Evolutionary conservation across 306 rosid species (phyloP).

Genomic region (Senna siamea): DNA sequence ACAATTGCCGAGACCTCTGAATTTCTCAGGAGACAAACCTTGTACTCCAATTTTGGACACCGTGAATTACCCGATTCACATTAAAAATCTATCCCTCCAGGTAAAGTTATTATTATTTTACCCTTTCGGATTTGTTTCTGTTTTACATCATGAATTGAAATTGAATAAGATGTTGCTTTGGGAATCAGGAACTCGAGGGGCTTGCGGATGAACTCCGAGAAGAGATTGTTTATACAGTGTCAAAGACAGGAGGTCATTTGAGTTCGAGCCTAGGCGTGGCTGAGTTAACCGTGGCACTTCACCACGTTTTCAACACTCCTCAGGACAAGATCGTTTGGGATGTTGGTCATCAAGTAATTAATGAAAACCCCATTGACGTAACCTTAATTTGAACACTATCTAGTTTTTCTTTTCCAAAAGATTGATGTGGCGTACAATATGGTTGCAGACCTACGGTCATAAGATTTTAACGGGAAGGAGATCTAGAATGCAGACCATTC

Average conservation of each 20-base stretch:
- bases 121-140: no score
- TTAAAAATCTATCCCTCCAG: slow-evolving; percentile 60
- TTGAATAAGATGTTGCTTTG: not conserved
- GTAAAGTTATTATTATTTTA: no score
- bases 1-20: slow-evolving; percentile 22
- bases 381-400: no score
- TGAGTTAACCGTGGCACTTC: slow-evolving; percentile 72
- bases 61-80: slow-evolving; percentile 58
- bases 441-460: slow-evolving; percentile 67
- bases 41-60: slow-evolving; percentile 64
- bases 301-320: slow-evolving; percentile 66
- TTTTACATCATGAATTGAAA: no score
- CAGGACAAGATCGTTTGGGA: slow-evolving; percentile 77
- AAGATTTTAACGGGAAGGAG: slow-evolving; percentile 78
- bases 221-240: slow-evolving; percentile 63
- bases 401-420: no score
- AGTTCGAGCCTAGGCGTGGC: slow-evolving; percentile 76
- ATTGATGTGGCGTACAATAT: no score
- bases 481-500: slow-evolving; percentile 65
- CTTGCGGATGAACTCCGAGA: slow-evolving; percentile 60
- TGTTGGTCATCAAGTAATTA: slow-evolving; percentile 70
- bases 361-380: not conserved
- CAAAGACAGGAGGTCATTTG: slow-evolving; percentile 62
- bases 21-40: slow-evolving; percentile 69
- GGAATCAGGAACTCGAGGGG: slow-evolving; percentile 52